Evolutionary conservation across 164 flowering plant genomes (phyloP), one percentile per base, ranked within the genome.

Genomic region (Chimonanthus salicifolius): DNA sequence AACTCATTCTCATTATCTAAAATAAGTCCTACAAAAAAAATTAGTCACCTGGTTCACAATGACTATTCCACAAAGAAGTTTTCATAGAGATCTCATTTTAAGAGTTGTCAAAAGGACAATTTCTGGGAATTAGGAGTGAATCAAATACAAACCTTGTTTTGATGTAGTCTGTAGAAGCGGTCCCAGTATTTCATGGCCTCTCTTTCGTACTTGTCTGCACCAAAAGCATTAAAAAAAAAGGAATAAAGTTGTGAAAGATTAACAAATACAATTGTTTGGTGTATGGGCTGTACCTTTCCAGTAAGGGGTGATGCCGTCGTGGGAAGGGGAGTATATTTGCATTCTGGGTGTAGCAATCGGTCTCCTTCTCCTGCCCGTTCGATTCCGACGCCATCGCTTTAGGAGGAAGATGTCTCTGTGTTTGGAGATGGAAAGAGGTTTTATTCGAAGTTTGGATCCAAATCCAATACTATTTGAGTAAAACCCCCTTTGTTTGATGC

Each of bases 101-200:
- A 33, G 33, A 33, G 33, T 33, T 33, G 33, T 33, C 0, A 5
- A 44, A 62, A 68, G 7, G 33, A 10, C 20, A 44, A 13, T 20
- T 13, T 68, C 4, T 20, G 18, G 43, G 21, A 11, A 48, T 8
- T 7, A 49, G 7, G 18, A 49, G 15, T 1, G 47, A 16, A 47
- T 44, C 3, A 47, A 16, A 47, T 44, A 33, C 51, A 70, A 1
- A 92, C 99, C 81, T 63, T 91, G 78, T 93, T 92, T 77, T 90
- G 90, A 81, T 95, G 99, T 21, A 87, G 87, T 79, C 88, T 95
- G 85, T 95, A 95, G 75, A 95, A 95, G 69, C 85, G 62, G 80
- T 95, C 98, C 99, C 99, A 95, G 68, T 95, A 93, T 89, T 88
- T 95, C 80, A 77, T 90, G 6, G 98, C 97, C 4, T 94, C 97